Evolutionary conservation across 2,329 filamentous ascomycete species (phyloP).

Genomic region (Aureobasidium namibiae): DNA sequence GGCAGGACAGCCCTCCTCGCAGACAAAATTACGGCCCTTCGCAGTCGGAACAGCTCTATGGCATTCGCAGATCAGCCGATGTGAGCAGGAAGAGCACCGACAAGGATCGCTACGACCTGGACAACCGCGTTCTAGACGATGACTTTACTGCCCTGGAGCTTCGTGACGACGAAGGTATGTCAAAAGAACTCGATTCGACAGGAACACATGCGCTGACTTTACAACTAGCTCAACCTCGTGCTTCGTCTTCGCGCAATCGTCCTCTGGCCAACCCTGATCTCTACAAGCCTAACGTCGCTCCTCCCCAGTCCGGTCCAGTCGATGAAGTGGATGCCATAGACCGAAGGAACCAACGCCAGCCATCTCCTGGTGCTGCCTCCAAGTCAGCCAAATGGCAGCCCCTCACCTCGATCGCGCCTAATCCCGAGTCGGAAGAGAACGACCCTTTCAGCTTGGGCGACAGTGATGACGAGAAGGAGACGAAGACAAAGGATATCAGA

Average conservation of each 20-base stretch:
- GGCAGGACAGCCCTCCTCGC: slow-evolving; percentile 22
- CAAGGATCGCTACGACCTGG: slow-evolving; percentile 87
- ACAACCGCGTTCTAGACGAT: slow-evolving; percentile 81
- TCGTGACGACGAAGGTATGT: slow-evolving; percentile 50
- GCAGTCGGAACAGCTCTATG: slow-evolving; percentile 32
- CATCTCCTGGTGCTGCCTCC: slow-evolving; percentile 12
- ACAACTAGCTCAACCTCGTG: slow-evolving; percentile 40
- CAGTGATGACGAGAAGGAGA: slow-evolving; percentile 83
- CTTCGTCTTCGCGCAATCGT: slow-evolving; percentile 51
- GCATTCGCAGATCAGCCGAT: slow-evolving; percentile 26
- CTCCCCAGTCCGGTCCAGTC: slow-evolving; percentile 52
- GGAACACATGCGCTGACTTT: slow-evolving; percentile 18
- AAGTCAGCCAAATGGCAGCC: slow-evolving; percentile 97
- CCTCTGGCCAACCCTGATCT: slow-evolving; percentile 69
- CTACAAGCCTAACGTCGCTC: slow-evolving; percentile 60
- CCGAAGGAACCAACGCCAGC: slow-evolving; percentile 31
- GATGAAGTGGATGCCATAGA: slow-evolving; percentile 76
- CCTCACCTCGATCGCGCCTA: slow-evolving; percentile 74
- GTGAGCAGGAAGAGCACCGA: slow-evolving; percentile 56
- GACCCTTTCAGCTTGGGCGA: slow-evolving; percentile 96
- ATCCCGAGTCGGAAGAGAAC: slow-evolving; percentile 73
- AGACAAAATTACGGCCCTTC: slow-evolving; percentile 30
- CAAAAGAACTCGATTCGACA: too few species aligned
- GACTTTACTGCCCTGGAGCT: slow-evolving; percentile 68
- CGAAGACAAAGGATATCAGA: slow-evolving; percentile 56